Evolutionary conservation across 2,329 filamentous ascomycete species (phyloP).

Genomic region (Penicillium sp.): DNA sequence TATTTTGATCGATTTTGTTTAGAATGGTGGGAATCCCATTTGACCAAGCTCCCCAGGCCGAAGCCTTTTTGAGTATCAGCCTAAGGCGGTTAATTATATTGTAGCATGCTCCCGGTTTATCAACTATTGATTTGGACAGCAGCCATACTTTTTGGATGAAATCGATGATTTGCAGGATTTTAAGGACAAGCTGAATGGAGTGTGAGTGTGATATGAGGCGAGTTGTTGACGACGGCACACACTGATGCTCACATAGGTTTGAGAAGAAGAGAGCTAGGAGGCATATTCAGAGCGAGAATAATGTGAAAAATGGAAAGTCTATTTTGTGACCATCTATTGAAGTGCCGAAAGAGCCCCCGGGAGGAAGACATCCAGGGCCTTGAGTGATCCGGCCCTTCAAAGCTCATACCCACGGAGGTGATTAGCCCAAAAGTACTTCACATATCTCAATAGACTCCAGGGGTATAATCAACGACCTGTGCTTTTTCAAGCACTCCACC

Average conservation of each 20-base stretch:
- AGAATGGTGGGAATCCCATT: too few relatives aligned
- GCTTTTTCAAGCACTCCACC: constrained; percentile 32
- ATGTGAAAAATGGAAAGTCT: not conserved
- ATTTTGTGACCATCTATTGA: not conserved
- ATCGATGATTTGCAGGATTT: too few relatives aligned
- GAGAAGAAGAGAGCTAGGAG: not conserved
- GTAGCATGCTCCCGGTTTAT: too few relatives aligned
- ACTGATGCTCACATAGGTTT: not conserved
- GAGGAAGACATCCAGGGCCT: too few relatives aligned
- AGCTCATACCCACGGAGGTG: not conserved
- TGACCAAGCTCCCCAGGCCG: too few relatives aligned
- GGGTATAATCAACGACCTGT: constrained; percentile 37
- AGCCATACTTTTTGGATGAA: too few relatives aligned
- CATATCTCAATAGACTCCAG: constrained; percentile 21
- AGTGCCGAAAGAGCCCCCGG: not conserved
- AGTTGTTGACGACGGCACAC: not conserved
- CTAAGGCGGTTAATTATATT: too few relatives aligned
- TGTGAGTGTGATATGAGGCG: not conserved
- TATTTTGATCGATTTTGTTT: too few relatives aligned
- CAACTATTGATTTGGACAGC: too few relatives aligned
- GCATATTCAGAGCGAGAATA: not conserved
- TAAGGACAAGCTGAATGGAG: not conserved
- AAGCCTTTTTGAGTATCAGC: too few relatives aligned
- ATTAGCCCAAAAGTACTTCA: not conserved
- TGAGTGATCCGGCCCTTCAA: not conserved